These are phyloP conservation scores for Hapsidospora chrysogenum DNA, from an alignment of 495 filamentous ascomycete genomes.

Conservation along the genomic window DNA sequence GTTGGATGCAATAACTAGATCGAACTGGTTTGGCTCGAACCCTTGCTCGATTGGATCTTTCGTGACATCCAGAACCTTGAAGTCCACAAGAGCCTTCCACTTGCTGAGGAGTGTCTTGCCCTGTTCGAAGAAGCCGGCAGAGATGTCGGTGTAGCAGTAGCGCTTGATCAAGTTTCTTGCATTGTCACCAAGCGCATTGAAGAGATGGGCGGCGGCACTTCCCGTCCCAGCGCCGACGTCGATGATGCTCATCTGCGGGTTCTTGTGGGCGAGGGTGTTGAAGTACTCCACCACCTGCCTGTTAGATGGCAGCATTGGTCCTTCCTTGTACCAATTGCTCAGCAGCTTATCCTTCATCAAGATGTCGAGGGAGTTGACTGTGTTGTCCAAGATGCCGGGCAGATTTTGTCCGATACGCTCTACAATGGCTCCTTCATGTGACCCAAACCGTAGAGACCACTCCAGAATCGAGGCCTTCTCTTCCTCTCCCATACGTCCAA, in stretches of 20 bases:
- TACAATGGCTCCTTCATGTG: slow-evolving; percentile 5
- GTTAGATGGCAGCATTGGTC: slow-evolving; percentile 3
- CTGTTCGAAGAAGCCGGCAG: too few species aligned
- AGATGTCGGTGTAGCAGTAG: slow-evolving; percentile 31
- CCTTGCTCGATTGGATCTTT: slow-evolving; percentile 23
- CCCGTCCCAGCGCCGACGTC: slow-evolving; percentile 29
- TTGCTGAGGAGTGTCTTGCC: background rate
- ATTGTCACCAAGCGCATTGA: slow-evolving; percentile 3
- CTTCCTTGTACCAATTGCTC: slow-evolving; percentile 2
- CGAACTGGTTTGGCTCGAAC: slow-evolving; percentile 22
- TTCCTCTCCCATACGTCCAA: too few species aligned
- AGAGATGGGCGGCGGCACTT: slow-evolving; percentile 10
- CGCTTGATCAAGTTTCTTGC: slow-evolving; percentile 2
- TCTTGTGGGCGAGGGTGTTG: slow-evolving; percentile 9
- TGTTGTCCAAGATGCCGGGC: slow-evolving; percentile 1
- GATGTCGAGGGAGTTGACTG: slow-evolving; percentile 2
- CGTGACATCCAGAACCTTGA: slow-evolving; percentile 26
- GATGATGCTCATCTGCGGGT: slow-evolving; percentile 17
- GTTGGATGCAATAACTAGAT: slow-evolving; percentile 27
- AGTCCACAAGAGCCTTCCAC: slow-evolving; percentile 20
- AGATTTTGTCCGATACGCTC: slow-evolving; percentile 2
- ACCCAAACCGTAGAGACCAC: too few species aligned
- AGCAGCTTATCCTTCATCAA: slow-evolving; percentile 5
- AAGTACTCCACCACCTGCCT: slow-evolving; percentile 8
- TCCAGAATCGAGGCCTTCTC: too few species aligned